Conservation (phyloP, 208 protist species). For the Wallacemonas sp. region DNA sequence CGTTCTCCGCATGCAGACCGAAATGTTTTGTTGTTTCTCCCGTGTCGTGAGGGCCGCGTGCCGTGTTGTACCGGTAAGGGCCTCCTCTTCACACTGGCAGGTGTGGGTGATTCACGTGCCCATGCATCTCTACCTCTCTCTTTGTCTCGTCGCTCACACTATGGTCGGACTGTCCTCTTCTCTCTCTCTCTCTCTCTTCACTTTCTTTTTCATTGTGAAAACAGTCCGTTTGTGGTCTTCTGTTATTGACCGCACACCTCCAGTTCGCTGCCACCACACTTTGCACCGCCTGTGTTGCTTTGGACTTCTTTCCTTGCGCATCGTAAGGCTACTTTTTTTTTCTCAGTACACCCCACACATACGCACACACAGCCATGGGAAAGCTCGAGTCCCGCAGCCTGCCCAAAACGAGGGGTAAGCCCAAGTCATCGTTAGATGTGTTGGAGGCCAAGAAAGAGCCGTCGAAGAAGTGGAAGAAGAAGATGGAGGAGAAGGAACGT, state of each 20-base stretch:
- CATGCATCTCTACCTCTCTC: no score
- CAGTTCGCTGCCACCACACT: no score
- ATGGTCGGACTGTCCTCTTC: no score
- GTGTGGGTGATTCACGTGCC: no score
- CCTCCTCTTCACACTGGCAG: no score
- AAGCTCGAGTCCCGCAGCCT: constrained; percentile 68
- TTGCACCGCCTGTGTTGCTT: constrained; percentile 1
- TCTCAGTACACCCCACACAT: not conserved
- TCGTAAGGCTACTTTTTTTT: not conserved
- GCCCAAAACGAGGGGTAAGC: constrained; percentile 46
- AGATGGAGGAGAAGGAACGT: constrained; percentile 76
- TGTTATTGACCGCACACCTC: no score
- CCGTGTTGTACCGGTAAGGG: no score
- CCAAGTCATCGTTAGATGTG: constrained; percentile 44
- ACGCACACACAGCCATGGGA: constrained; percentile 30
- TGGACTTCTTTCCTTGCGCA: not conserved
- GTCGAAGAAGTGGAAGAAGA: constrained; percentile 74
- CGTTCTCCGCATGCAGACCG: no score
- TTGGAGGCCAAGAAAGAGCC: constrained; percentile 38
- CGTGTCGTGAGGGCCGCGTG: no score
- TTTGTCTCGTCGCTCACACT: no score
- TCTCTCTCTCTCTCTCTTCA: not conserved
- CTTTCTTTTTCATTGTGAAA: not conserved
- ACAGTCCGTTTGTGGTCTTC: constrained; percentile 1
- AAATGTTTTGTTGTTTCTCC: no score